phyloP scores from a whole-genome alignment of 257 asterid species.

The Osmanthus fragrans region DNA sequence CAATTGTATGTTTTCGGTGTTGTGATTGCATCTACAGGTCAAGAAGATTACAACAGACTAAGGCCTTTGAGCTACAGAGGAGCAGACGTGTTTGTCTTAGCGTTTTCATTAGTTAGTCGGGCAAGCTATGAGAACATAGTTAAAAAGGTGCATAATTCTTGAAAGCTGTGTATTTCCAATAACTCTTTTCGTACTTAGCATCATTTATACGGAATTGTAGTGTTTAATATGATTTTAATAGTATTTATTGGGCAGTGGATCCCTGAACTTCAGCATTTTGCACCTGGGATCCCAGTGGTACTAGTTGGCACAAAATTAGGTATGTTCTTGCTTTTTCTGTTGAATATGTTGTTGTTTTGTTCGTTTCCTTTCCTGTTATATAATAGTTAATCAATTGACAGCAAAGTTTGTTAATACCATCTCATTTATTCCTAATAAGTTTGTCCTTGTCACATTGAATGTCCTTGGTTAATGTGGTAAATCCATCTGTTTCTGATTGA shows the following conservation, averaged over 20 bases:
- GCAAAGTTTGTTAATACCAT: neutral
- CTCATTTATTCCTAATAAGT: neutral
- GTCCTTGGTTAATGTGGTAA: neutral
- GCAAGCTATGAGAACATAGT: conserved; percentile 91
- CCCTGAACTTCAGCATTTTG: conserved; percentile 91
- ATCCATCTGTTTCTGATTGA: neutral
- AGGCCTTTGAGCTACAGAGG: conserved; percentile 99
- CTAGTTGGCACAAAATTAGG: conserved; percentile 91
- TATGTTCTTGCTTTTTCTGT: conserved; percentile 24
- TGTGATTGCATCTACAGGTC: conserved; percentile 52
- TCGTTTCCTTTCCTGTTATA: conserved; percentile 2
- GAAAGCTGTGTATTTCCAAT: neutral
- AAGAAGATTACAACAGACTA: conserved; percentile 91
- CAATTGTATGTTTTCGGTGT: conserved; percentile 18
- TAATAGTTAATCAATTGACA: neutral
- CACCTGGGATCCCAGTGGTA: conserved; percentile 84
- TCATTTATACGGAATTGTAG: neutral
- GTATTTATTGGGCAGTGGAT: conserved; percentile 67
- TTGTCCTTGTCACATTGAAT: neutral
- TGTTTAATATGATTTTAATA: conserved; percentile 14
- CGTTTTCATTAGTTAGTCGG: conserved; percentile 89
- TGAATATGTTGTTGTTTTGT: neutral
- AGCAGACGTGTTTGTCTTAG: conserved; percentile 86
- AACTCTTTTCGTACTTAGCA: neutral
- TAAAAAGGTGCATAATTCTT: conserved; percentile 61